Evolutionary conservation across 257 asterid genomes (phyloP).

Genomic region (Rauvolfia tetraphylla): DNA sequence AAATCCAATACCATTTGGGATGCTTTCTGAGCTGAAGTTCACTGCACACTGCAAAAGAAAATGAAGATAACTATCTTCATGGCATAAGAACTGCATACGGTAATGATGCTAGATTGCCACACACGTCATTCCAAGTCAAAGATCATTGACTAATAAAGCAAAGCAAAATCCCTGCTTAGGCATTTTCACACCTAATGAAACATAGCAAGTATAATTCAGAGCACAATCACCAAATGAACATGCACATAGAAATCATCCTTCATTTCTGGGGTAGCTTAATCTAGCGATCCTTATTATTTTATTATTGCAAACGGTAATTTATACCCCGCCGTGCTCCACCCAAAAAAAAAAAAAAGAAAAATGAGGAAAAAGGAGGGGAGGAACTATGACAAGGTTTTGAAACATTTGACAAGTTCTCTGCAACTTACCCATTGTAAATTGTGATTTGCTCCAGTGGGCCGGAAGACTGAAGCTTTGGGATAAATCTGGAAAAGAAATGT

Average conservation of each 20-base stretch:
- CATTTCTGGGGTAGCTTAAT: not conserved
- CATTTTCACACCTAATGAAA: not conserved
- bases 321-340: no score
- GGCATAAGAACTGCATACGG: not conserved
- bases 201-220: not conserved
- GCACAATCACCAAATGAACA: not conserved
- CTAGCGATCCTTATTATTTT: not conserved
- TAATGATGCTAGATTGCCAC: not conserved
- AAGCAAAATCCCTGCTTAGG: not conserved
- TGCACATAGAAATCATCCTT: no score
- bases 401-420: not conserved
- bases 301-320: no score
- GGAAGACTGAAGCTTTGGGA: constrained; percentile 73
- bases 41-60: constrained; percentile 71
- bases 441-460: constrained; percentile 88
- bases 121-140: not conserved
- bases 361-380: not conserved
- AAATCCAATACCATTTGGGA: constrained; percentile 92
- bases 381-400: not conserved
- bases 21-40: constrained; percentile 86
- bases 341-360: no score
- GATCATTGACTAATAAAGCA: not conserved
- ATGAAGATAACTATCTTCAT: not conserved
- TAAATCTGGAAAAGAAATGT: constrained; percentile 75
- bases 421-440: constrained; percentile 84